phyloP scores from a whole-genome alignment of 768 basidiomycete species.

The Tulasnella sp. region DNA sequence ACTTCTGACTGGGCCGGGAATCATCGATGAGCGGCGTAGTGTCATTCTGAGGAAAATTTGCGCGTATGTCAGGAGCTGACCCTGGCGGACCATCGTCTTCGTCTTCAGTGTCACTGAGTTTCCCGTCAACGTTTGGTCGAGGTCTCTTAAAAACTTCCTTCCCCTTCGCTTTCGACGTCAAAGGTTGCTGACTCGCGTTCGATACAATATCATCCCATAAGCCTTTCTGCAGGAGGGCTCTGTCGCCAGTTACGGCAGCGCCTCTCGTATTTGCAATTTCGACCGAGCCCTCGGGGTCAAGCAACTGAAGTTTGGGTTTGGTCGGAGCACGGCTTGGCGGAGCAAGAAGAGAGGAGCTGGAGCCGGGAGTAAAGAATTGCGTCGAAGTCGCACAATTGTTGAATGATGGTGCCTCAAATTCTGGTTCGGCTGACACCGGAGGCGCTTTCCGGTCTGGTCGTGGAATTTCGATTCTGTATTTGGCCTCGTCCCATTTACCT shows the following conservation, averaged over 20 bases:
- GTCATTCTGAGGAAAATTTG: neutral
- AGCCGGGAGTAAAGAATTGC: slow-evolving; percentile 15
- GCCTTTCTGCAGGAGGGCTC: neutral
- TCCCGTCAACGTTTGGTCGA: neutral
- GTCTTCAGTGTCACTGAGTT: slow-evolving; percentile 8
- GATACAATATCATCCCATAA: slow-evolving; percentile 10
- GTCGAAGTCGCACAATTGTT: neutral
- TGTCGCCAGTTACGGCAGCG: neutral
- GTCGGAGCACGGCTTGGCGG: slow-evolving; percentile 21
- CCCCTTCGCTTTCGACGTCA: neutral
- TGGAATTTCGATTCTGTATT: slow-evolving; percentile 47
- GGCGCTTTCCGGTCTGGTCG: slow-evolving; percentile 43
- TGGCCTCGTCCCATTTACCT: slow-evolving; percentile 55
- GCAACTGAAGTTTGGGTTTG: slow-evolving; percentile 35
- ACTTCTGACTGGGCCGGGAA: neutral
- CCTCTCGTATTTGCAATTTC: slow-evolving; percentile 9
- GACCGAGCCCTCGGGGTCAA: slow-evolving; percentile 21
- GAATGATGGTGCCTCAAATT: slow-evolving; percentile 2
- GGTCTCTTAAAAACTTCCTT: neutral
- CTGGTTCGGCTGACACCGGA: slow-evolving; percentile 23
- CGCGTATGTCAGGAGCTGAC: neutral
- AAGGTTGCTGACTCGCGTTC: neutral
- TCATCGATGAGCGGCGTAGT: neutral
- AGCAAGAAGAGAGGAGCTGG: slow-evolving; percentile 22
- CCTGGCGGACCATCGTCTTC: neutral